Base-by-base conservation (phyloP, 345 rosid genomes). In the Ceriops decandra region DNA sequence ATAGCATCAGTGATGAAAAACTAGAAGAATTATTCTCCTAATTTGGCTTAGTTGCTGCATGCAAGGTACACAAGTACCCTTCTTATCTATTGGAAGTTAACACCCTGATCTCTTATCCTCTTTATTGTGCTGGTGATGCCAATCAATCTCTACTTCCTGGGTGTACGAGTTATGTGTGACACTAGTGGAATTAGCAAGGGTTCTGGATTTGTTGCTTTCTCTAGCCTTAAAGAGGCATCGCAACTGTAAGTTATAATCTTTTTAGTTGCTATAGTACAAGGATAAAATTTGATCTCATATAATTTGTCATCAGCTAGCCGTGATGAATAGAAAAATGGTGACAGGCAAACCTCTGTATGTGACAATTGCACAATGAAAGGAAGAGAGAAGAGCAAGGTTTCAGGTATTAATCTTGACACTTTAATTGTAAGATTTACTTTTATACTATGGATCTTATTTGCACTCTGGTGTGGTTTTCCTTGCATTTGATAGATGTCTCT, bases 291-390 rank as follows among this genome's bases (percentile, higher is more conserved):
- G 47, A 38, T 38, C 47, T 11, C 4, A 1, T 38, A 9, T 9
- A 38, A 9, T 9, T 38, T 38, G 15, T 38, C 46, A 38, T 54
- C 28, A 75, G 79, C 67, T 65, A 1, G n/a, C 49, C 0, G 79
- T 66, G 68, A 75, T 75, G 79, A 75, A 75, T 52, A 75, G 79
- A 1, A 75, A 65, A 53, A 66, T 75, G 64, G 42, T 75, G 11
- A 64, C 65, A 24, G 66, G 64, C 63, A 75, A 75, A 53, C 74
- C 74, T 5, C 52, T 75, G 52, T 75, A 70, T 60, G 75, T 75
- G 61, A 75, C 79, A 21, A 67, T 31, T 66, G 79, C 79, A 2
- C 79, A 75, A 26, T 33, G 79, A 19, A 75, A 70, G 54, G 75
- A 70, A 61, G 79, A 75, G 10, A 47, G 75, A 47, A 65, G 64